Evolutionary conservation across 495 filamentous ascomycete genomes (phyloP), one percentile per base, ranked within the genome.

Genomic region (Aspergillus cristatus): DNA sequence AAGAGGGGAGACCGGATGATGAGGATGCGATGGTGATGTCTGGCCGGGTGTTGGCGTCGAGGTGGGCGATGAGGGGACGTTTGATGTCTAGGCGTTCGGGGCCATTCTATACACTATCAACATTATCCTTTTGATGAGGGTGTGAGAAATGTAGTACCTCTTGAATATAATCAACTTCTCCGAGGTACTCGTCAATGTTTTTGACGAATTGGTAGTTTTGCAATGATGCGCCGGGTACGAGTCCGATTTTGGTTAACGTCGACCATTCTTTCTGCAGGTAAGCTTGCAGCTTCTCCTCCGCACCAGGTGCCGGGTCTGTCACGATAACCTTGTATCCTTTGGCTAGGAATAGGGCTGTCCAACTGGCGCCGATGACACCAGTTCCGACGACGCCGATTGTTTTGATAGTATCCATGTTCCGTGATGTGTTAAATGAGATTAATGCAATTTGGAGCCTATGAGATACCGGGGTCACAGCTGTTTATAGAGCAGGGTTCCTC

Each of bases 1-100:
- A 50, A 2, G 51, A 45, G 6, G 51, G 47, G 7, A 54, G 25
- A 13, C 51, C 51, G 8, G 51, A 54, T 10, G 51, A 54, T 4
- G 51, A 54, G 1, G 46, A 54, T 20, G 42, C 39, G 17, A 54
- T 43, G 7, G 47, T 24, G 2, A 48, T 39, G 20, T 50, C 30
- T 1, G 32, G 16, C 0, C 41, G 47, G 12, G 40, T 45, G 4
- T 41, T 45, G 18, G 33, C 44, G 35, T 54, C 51, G 3, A 54
- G 35, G 13, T 46, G 38, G 6, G 47, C 46, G 18, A 54, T 43
- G 0, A 54, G 46, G 14, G 28, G 28, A 12, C 47, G 44, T 30
- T 54, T 54, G 33, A 54, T 46, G 24, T 46, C 43, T 12, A 46
- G 11, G 3, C 43, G 22, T 29, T 50, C 47, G 1, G 47, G 47